Evolutionary conservation across 2,329 filamentous ascomycete genomes (phyloP).

Genomic region (Myriosclerotinia scirpicola): DNA sequence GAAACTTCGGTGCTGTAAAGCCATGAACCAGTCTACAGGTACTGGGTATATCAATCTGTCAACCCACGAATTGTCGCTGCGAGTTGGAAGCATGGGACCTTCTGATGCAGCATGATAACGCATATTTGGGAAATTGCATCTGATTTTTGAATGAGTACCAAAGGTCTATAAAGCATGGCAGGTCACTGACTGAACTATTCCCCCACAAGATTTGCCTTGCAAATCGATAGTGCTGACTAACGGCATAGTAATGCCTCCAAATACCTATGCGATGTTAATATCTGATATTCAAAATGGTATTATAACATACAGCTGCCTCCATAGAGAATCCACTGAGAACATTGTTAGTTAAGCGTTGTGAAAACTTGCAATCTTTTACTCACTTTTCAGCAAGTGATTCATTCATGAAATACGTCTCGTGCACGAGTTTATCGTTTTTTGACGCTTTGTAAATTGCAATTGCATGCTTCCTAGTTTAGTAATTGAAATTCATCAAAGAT

Average conservation of each 20-base stretch:
- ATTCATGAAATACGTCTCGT: not conserved
- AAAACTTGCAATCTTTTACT: not conserved
- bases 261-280: not conserved
- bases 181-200: not conserved
- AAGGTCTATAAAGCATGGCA: not conserved
- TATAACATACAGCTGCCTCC: not conserved
- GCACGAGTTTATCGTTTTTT: not conserved
- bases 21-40: conserved; percentile 1
- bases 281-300: not conserved
- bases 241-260: not conserved
- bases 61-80: not conserved
- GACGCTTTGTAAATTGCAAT: not conserved
- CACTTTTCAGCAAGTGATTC: conserved; percentile 6
- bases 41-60: not conserved
- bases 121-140: not conserved
- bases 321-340: conserved; percentile 1
- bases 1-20: not conserved
- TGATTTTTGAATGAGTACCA: not conserved
- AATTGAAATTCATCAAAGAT: too few relatives aligned
- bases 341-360: not conserved
- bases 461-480: not conserved
- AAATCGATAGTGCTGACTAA: not conserved
- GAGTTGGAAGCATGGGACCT: not conserved
- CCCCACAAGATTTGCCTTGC: not conserved
- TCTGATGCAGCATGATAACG: not conserved